These are phyloP conservation scores for Perkinsus marinus DNA, from an alignment of 169 alveolate species.

Conservation along the genomic window DNA sequence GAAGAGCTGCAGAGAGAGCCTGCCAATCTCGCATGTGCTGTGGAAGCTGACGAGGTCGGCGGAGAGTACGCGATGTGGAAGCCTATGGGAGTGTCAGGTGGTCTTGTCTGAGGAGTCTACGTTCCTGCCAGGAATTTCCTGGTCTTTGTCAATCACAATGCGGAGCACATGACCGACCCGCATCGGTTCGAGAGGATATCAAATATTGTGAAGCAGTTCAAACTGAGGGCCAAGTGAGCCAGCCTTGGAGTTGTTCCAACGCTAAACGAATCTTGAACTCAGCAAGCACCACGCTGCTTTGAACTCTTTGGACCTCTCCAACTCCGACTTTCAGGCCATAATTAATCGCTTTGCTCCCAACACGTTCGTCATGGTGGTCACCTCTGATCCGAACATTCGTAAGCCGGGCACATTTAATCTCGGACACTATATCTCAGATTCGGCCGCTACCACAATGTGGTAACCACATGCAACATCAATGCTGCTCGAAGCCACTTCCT, in stretches of 20 bases:
- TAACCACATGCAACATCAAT: conserved; percentile 33
- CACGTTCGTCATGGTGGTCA: conserved; percentile 74
- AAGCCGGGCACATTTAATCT: too few species aligned
- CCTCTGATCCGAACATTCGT: conserved; percentile 30
- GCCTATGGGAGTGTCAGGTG: conserved; percentile 13
- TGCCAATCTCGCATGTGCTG: conserved; percentile 49
- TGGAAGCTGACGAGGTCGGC: conserved; percentile 63
- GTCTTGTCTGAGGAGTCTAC: conserved; percentile 82
- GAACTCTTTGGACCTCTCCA: conserved; percentile 55
- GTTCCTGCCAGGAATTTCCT: too few species aligned
- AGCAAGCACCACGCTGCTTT: conserved; percentile 43
- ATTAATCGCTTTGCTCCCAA: conserved; percentile 71
- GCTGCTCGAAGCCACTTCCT: conserved; percentile 31
- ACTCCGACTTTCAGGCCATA: conserved; percentile 60
- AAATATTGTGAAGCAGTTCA: conserved; percentile 76
- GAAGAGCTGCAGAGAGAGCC: conserved; percentile 47
- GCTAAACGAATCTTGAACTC: background rate
- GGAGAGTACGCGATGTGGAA: background rate
- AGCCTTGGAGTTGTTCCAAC: background rate
- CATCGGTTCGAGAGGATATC: conserved; percentile 81
- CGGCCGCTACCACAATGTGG: conserved; percentile 20
- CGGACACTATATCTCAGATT: background rate
- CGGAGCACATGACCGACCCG: conserved; percentile 42
- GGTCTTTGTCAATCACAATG: conserved; percentile 49
- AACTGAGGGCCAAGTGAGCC: conserved; percentile 23